Conservation (phyloP, 2,329 filamentous ascomycete species). For the Aphanoascus verrucosus region DNA sequence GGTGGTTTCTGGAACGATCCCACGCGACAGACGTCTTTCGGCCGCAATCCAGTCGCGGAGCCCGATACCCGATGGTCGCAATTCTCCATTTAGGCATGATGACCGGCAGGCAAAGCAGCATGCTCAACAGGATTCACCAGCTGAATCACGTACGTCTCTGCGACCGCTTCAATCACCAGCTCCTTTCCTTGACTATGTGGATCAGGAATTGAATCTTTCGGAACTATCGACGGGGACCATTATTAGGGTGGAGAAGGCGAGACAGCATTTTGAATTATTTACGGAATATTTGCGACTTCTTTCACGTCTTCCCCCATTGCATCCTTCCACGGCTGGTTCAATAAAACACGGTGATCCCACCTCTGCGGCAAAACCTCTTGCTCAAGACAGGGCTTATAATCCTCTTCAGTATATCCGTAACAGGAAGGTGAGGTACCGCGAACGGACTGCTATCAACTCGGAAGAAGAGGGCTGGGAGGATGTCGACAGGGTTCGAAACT, state of each 20-base stretch:
- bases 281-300: slow-evolving; percentile 72
- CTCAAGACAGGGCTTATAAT: slow-evolving; percentile 63
- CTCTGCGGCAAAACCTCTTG: background rate
- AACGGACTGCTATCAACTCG: slow-evolving; percentile 63
- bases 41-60: background rate
- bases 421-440: slow-evolving; percentile 68
- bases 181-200: slow-evolving; percentile 12
- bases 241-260: slow-evolving; percentile 71
- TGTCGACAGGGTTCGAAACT: slow-evolving; percentile 57
- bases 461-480: slow-evolving; percentile 69
- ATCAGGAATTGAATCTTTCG: slow-evolving; percentile 24
- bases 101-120: background rate
- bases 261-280: slow-evolving; percentile 73
- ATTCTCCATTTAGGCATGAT: background rate
- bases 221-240: slow-evolving; percentile 68
- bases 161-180: background rate
- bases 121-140: no score
- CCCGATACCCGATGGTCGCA: background rate
- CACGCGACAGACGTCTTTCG: slow-evolving; percentile 6
- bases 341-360: slow-evolving; percentile 14
- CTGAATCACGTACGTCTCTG: background rate
- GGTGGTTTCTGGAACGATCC: slow-evolving; percentile 1
- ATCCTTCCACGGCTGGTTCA: slow-evolving; percentile 7
- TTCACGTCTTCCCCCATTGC: slow-evolving; percentile 63
- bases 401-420: slow-evolving; percentile 89